phyloP scores from a whole-genome alignment of 164 flowering plant genomes.

The Kingdonia uniflora region DNA sequence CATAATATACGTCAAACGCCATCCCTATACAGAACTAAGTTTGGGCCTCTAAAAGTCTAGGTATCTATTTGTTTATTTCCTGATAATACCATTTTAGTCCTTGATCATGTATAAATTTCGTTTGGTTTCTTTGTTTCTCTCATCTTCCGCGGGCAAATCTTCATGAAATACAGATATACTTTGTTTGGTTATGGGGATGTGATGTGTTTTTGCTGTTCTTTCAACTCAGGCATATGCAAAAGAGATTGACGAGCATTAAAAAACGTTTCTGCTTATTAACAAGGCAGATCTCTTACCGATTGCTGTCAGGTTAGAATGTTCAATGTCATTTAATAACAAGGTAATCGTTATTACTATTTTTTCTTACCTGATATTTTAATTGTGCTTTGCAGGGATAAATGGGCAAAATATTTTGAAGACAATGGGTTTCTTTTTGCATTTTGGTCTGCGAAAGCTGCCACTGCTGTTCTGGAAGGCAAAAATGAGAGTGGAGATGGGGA shows the following conservation, averaged over 20 bases:
- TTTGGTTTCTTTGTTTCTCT: no score
- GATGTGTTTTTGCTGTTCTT: neutral
- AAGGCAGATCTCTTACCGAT: conserved; percentile 93
- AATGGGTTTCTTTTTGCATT: conserved; percentile 65
- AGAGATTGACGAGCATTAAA: conserved; percentile 75
- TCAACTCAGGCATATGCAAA: conserved; percentile 58
- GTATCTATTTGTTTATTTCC: no score
- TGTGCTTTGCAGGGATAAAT: conserved; percentile 44
- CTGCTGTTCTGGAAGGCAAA: conserved; percentile 69
- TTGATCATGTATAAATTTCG: no score
- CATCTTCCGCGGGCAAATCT: no score
- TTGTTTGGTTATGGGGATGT: neutral
- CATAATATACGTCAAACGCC: no score
- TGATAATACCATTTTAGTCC: no score
- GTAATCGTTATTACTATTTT: neutral
- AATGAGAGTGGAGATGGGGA: conserved; percentile 21
- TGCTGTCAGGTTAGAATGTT: conserved; percentile 40
- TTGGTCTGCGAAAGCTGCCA: conserved; percentile 98
- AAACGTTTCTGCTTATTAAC: conserved; percentile 77
- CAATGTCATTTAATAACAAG: neutral
- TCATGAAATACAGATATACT: no score
- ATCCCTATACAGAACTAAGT: no score
- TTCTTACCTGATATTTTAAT: neutral
- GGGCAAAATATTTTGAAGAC: conserved; percentile 70
- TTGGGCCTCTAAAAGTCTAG: no score